A percentile compares a stretch with the other conserved stretches of the same genome.
phyloP scores from a whole-genome alignment of 2,329 filamentous ascomycete species.

The Xylaria sp. region DNA sequence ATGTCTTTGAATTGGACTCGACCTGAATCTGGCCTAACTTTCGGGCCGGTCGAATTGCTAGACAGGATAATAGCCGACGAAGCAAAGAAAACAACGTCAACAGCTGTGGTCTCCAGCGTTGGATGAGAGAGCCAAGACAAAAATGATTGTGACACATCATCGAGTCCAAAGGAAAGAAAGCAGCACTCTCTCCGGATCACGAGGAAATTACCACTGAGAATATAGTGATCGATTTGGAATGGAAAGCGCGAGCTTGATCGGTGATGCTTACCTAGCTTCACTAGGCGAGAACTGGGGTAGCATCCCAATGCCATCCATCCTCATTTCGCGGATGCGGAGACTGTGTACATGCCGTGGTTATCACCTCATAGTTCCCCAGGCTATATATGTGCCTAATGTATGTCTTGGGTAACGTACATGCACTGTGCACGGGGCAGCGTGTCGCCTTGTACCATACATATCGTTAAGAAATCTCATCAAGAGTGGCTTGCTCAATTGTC shows the following conservation, averaged over 20 bases:
- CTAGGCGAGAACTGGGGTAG: background rate
- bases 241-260: background rate
- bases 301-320: no score
- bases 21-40: background rate
- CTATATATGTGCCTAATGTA: no score
- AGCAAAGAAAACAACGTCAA: background rate
- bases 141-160: background rate
- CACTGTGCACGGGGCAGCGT: no score
- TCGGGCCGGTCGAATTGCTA: background rate
- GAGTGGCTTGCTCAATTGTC: no score
- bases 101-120: no score
- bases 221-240: conserved; percentile 21
- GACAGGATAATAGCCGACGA: background rate
- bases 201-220: conserved; percentile 1
- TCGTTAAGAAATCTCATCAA: no score
- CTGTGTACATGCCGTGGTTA: no score
- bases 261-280: no score
- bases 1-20: background rate
- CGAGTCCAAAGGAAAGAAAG: background rate
- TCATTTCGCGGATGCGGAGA: no score
- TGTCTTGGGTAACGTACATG: no score
- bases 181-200: background rate
- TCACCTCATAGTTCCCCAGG: no score
- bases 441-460: no score
- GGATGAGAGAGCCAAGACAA: background rate